phyloP scores from a whole-genome alignment of 202 grass and related monocot genomes.

The Panicum virgatum region DNA sequence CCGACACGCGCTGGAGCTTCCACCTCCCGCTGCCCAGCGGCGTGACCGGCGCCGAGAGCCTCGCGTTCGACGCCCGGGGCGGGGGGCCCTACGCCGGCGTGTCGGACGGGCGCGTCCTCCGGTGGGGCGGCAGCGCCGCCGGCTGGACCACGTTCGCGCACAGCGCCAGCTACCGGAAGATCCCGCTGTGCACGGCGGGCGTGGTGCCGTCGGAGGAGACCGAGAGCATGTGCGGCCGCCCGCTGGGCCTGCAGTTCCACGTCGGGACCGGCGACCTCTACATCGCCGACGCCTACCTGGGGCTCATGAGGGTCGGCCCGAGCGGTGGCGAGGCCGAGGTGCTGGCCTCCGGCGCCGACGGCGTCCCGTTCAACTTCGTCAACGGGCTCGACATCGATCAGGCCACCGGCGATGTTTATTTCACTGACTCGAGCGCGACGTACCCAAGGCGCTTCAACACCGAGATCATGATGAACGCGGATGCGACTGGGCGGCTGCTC shows the following conservation, averaged over 20 bases:
- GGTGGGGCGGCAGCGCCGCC: slow-evolving; percentile 35
- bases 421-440: slow-evolving; percentile 54
- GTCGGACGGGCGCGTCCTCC: slow-evolving; percentile 56
- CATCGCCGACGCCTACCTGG: slow-evolving; percentile 50
- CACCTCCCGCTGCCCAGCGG: neutral
- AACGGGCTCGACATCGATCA: slow-evolving; percentile 69
- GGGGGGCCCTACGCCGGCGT: slow-evolving; percentile 58
- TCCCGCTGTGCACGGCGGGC: neutral
- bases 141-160: slow-evolving; percentile 47
- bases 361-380: slow-evolving; percentile 53
- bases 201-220: neutral
- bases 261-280: slow-evolving; percentile 52
- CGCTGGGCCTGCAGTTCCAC: slow-evolving; percentile 54
- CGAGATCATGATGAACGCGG: slow-evolving; percentile 16
- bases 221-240: slow-evolving; percentile 46
- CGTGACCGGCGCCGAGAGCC: slow-evolving; percentile 49
- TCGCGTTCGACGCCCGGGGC: slow-evolving; percentile 45
- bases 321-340: slow-evolving; percentile 1
- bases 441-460: slow-evolving; percentile 24
- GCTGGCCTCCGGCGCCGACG: slow-evolving; percentile 36
- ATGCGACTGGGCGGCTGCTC: slow-evolving; percentile 16
- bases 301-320: neutral
- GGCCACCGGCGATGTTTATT: slow-evolving; percentile 62
- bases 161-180: slow-evolving; percentile 26
- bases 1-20: neutral